Base-by-base conservation (phyloP, 1,284 basidiomycete genomes). In the Ganoderma boninense region DNA sequence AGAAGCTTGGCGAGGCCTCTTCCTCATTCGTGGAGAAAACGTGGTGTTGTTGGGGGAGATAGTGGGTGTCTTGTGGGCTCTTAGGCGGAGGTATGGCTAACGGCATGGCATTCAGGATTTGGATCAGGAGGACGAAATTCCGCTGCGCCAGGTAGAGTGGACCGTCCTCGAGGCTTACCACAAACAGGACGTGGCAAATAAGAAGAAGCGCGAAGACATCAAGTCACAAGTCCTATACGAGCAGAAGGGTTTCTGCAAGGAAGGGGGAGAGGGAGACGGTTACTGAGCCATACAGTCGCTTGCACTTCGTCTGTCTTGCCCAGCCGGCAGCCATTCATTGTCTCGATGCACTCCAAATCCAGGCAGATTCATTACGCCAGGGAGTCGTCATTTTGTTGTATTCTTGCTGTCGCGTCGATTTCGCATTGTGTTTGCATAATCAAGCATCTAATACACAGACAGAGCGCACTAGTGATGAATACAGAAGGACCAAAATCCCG, bases 1-100 rank as follows among this genome's bases (percentile, higher is more conserved):
- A 29, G 95, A 98, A 79, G 90, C 89, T 73, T 93, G 91, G 84
- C 88, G 92, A 72, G 97, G 97, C 5, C 87, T 99, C 29, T 97
- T 96, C 81, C 88, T 99, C 74, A 96, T 99, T 74, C 90, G 98
- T 75, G 98, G 98, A 62, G 98, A 99, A 86, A 99, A 99, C 80
- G 98, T 99, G 29, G 98, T 99, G 14, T 84, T 99, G 64, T 84
- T 99, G 66, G 98, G 98, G 65, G 98, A 99, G 87, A 94, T 99
- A 70, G 97, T 98, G 79, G 80, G 96, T 89, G 7, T 38, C 18
- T 49, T 32, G 26, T 43, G 29, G 62, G 1, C 32, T 23, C 23
- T 4, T 63, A 35, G 23, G 14, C 20, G 26, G 57, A 32, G 35
- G 7, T 16, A 54, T 13, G 14, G 43, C n/a, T 49, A 11, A 23